Evolutionary conservation across 2,329 filamentous ascomycete species (phyloP), one percentile per base, ranked within the genome.

Genomic region (Ascochyta fabae): DNA sequence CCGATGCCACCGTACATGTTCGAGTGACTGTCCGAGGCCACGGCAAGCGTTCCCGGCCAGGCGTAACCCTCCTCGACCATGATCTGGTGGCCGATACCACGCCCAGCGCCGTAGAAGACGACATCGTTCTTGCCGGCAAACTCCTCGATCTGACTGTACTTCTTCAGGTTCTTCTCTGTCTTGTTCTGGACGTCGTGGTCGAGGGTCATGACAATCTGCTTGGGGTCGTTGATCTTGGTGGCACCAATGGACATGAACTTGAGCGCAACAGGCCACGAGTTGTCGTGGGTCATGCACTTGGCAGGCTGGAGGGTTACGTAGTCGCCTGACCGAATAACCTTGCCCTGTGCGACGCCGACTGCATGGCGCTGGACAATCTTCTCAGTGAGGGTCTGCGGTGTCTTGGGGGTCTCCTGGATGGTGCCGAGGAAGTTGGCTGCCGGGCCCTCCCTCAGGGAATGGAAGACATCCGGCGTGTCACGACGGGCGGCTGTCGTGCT

Each of bases 101-200:
- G 77, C 1, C 90, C 91, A 0, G 91, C 88, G 1, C 87, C 87
- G 67, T 88, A 96, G 71, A 93, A 92, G 53, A 87, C 81, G 0
- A 96, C 83, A 2, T 89, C 90, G 55, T 97, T 91, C 59, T 86
- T 81, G 68, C 83, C 82, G 1, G 91, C 94, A 77, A 98, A 96
- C 59, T 87, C 83, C 71, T 95, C 86, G 48, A 97, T 96, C 67
- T 89, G 84, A 15, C 75, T 71, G 75, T 96, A 97, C 70, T 97
- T 97, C 67, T 88, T 87, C 38, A 96, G 73, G 68, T 96, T 96
- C 60, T 85, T 79, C 59, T 90, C 87, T 52, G 80, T 86, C 75
- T 88, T 90, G 75, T 96, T 95, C 71, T 96, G 91, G 0, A 96
- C 90, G 66, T 96, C 91, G 70, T 96, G 93, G 68, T 96, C 92